phyloP scores from a whole-genome alignment of 208 protist genomes.

The Trypanosoma caninum region DNA sequence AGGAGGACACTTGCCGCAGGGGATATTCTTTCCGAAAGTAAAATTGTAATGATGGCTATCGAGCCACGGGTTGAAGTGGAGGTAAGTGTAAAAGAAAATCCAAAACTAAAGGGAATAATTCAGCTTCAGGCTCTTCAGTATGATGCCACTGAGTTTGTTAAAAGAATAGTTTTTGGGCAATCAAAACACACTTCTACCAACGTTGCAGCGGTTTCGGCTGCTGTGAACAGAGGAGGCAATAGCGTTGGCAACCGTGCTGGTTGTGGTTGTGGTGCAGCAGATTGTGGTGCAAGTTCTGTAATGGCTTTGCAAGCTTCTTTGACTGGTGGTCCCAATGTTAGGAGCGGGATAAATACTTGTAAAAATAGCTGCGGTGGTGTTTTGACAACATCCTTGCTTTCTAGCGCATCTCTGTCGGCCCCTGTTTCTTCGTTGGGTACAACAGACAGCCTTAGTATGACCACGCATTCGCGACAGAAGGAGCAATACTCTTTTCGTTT shows the following conservation, averaged over 20 bases:
- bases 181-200: conserved; percentile 6
- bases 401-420: not conserved
- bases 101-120: conserved; percentile 64
- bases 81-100: conserved; percentile 44
- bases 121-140: conserved; percentile 75
- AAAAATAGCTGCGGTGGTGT: not conserved
- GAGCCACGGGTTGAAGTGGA: conserved; percentile 58
- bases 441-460: not conserved
- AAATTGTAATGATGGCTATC: conserved; percentile 52
- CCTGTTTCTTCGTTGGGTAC: not conserved
- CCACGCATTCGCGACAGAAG: not conserved
- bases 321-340: not conserved
- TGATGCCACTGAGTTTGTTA: conserved; percentile 52
- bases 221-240: not conserved
- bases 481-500: conserved; percentile 51
- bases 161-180: conserved; percentile 52
- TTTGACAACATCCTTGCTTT: not conserved
- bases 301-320: not conserved
- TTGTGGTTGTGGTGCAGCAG: conserved; percentile 7
- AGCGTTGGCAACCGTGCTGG: not conserved
- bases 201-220: not conserved
- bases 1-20: conserved; percentile 23
- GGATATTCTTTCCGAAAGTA: conserved; percentile 58
- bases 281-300: not conserved
- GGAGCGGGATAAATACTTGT: not conserved